phyloP scores from a whole-genome alignment of 345 rosid species.

The Citrus trifoliata region DNA sequence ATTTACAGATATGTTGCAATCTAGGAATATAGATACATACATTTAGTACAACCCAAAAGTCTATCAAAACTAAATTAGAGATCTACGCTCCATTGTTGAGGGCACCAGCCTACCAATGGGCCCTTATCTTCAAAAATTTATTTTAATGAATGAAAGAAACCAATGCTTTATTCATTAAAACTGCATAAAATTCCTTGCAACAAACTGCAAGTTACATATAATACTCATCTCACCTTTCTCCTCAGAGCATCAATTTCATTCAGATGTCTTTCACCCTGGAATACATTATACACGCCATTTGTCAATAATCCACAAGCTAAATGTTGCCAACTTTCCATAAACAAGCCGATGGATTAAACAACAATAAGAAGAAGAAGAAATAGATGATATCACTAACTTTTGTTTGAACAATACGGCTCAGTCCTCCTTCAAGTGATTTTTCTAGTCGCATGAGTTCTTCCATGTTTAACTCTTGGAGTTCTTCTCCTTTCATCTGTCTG shows the following conservation, averaged over 20 bases:
- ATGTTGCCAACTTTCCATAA: background rate
- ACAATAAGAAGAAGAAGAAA: background rate
- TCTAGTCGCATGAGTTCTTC: slow-evolving; percentile 76
- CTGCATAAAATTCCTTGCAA: background rate
- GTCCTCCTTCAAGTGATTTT: slow-evolving; percentile 69
- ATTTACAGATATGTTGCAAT: no score
- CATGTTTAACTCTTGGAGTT: slow-evolving; percentile 68
- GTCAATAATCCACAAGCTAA: background rate
- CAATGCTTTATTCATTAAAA: background rate
- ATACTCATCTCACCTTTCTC: slow-evolving; percentile 20
- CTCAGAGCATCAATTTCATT: slow-evolving; percentile 26
- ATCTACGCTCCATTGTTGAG: no score
- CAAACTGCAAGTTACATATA: background rate
- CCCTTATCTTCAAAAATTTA: background rate
- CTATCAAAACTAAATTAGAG: no score
- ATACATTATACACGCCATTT: background rate
- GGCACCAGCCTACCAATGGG: background rate
- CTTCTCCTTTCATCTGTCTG: slow-evolving; percentile 97
- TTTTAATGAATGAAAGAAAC: background rate
- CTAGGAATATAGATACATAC: no score
- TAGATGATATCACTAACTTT: slow-evolving; percentile 25
- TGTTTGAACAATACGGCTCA: slow-evolving; percentile 22
- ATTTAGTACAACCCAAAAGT: no score
- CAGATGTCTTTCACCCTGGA: slow-evolving; percentile 23
- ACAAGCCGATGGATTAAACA: background rate